Evolutionary conservation across 257 asterid genomes (phyloP), one percentile per base, ranked within the genome.

Genomic region (Ilex asprella): DNA sequence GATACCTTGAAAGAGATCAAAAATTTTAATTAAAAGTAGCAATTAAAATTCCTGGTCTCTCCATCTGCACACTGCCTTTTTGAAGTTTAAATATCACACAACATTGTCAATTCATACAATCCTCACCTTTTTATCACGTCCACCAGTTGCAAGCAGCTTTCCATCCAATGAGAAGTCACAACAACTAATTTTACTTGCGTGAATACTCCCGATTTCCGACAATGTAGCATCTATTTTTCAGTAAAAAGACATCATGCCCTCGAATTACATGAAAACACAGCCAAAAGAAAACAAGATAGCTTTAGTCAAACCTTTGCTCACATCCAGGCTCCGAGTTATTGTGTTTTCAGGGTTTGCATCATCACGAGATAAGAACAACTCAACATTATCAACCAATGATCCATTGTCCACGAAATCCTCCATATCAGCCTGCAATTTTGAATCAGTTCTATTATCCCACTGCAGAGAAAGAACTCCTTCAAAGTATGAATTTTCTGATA

Each of bases 121-220:
- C 16, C 60, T 50, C 55, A 75, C 80, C 76, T 70, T 52, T 30
- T 63, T 64, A 50, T 63, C 63, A 29, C 47, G 65, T 32, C 73
- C 74, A 31, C 66, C 59, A 63, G 61, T 67, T 44, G 80, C 80
- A 39, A 75, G 63, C 49, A 66, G 67, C 64, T 75, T 70, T 59
- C 76, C 80, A 63, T 75, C 70, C 12, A 43, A 59, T 59, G 76
- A 75, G 61, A 75, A 44, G 60, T 63, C 68, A 11, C 73, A 75
- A 46, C 61, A 67, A 60, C 66, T 62, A 52, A 62, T 67, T 35
- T 54, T n/a, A 59, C 49, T 64, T 4, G 71, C 61, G 35, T 21
- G 62, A 43, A 75, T 62, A 54, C 57, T 39, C 12, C 68, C 80
- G 15, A 63, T 60, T 63, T 75, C 70, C 6, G 62, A 63, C 39